Base-by-base conservation (phyloP, 1,284 basidiomycete genomes). In the Neolentinus lepideus region DNA sequence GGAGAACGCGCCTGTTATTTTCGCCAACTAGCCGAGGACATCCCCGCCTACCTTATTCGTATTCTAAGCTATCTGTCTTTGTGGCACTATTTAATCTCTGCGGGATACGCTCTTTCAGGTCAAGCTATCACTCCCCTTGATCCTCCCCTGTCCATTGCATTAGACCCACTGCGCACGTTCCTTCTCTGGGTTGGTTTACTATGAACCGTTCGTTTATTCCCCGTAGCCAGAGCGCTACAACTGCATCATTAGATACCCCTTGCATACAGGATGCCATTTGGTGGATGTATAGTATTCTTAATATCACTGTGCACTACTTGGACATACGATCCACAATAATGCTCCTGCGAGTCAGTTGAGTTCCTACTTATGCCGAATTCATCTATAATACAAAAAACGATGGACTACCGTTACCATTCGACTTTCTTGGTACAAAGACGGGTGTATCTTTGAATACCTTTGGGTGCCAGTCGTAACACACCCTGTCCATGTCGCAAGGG, bases 1-100 rank as follows among this genome's bases (percentile, higher is more conserved):
- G 58, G 92, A 96, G 67, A 89, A 94, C 68, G 92, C 92, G n/a
- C 82, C 80, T 45, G 67, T 69, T 19, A 70, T 88, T 60, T 90
- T 90, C 67, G 69, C 47, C 12, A 50, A 43, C 38, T 21, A 62
- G 2, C 57, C 57, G 48, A 43, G 35, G 45, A 29, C 25, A 54
- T 36, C 45, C 21, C 45, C 21, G 8, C 16, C 38, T 50, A 6
- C 47, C 47, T 50, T 12, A n/a, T 24, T 50, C 24, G 47, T n/a
- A 3, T 50, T 29, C 22, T 50, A 50, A 16, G 47, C 14, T 50
- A 46, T 46, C 43, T 46, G 19, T 10, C 24, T 4, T 46, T 46
- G 24, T 46, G 43, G 6, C 4, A 6, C 16, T 25, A 46, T 19
- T 46, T 6, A 4, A 46, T 46, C 24, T 21, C 24, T 6, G 43